phyloP scores from a whole-genome alignment of 2,329 filamentous ascomycete species.

The Pseudocercospora fijiensis region DNA sequence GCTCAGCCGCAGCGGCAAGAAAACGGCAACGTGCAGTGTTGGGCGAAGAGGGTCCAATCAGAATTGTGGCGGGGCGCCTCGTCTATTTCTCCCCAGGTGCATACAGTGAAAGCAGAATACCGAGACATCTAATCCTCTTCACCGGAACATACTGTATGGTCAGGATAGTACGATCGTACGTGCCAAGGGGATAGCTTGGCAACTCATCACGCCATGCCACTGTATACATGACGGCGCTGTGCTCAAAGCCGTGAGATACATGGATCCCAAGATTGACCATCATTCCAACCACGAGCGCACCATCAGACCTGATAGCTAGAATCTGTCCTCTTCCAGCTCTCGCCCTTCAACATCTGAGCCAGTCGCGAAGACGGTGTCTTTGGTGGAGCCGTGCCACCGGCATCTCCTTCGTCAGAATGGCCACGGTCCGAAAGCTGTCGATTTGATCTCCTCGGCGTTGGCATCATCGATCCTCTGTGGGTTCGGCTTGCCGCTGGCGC shows the following conservation, averaged over 20 bases:
- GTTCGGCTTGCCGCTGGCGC: constrained; percentile 3
- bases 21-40: constrained; percentile 1
- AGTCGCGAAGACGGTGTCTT: background rate
- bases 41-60: constrained; percentile 1
- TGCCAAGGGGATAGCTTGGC: background rate
- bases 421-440: background rate
- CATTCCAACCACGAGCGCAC: background rate
- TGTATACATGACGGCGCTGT: background rate
- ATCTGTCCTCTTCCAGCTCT: background rate
- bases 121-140: background rate
- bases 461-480: constrained; percentile 8
- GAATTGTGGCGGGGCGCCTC: background rate
- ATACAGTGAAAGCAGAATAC: background rate
- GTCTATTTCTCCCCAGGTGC: background rate
- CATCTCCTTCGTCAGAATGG: background rate
- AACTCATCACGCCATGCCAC: background rate
- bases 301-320: background rate
- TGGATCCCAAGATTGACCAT: background rate
- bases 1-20: constrained; percentile 1
- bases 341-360: background rate
- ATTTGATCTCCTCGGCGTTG: constrained; percentile 1
- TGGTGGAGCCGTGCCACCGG: background rate
- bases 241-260: background rate
- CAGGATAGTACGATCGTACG: background rate
- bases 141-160: background rate